Conservation (phyloP, 345 rosid genomes). For the Dipteronia dyeriana region DNA sequence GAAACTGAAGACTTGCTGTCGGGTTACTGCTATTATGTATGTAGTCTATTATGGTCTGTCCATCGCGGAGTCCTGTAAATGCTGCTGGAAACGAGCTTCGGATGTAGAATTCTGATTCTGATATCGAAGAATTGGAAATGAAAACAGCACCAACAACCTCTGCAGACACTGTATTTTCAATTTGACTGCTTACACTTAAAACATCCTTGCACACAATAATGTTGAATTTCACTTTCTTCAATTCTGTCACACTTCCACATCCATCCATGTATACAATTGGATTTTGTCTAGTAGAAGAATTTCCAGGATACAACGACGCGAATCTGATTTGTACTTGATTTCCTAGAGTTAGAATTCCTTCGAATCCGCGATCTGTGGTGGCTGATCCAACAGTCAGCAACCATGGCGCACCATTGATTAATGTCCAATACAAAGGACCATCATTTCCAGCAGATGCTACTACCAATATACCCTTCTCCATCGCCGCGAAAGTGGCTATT, state of each 20-base stretch:
- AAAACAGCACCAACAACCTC: conserved; percentile 41
- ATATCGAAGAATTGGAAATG: conserved; percentile 16
- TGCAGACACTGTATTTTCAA: conserved; percentile 29
- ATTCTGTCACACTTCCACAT: conserved; percentile 29
- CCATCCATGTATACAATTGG: conserved; percentile 36
- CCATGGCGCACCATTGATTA: conserved; percentile 52
- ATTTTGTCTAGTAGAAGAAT: conserved; percentile 13
- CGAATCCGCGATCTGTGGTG: conserved; percentile 38
- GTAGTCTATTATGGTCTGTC: conserved; percentile 33
- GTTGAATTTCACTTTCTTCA: conserved; percentile 27
- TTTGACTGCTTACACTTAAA: conserved; percentile 26
- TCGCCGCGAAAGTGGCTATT: conserved; percentile 45
- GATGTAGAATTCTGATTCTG: conserved; percentile 31
- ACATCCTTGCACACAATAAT: conserved; percentile 39
- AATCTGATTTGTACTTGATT: conserved; percentile 28
- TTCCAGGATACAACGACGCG: conserved; percentile 39
- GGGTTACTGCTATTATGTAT: conserved; percentile 26
- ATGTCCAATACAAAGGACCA: conserved; percentile 30
- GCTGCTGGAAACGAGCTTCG: conserved; percentile 38
- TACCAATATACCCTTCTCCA: conserved; percentile 38
- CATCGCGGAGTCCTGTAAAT: conserved; percentile 27
- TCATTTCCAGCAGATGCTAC: conserved; percentile 53
- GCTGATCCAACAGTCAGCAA: conserved; percentile 40
- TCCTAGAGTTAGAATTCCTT: conserved; percentile 36
- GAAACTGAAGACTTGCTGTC: conserved; percentile 34